Base-by-base conservation (phyloP, 116 monocot species). In the Posidonia oceanica region DNA sequence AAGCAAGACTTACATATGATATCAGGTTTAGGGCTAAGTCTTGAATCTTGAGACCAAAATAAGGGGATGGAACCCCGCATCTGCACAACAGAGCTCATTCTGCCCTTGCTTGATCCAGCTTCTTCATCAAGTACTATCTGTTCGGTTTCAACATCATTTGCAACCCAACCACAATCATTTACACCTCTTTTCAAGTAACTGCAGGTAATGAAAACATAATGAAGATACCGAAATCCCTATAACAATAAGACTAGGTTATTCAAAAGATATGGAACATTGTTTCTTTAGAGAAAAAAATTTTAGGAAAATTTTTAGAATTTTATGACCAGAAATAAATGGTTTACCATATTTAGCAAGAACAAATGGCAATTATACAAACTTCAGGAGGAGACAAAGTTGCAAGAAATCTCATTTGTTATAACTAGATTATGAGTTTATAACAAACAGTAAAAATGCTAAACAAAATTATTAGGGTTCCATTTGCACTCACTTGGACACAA, bases 111-210 rank as follows among this genome's bases (percentile, higher is more conserved):
- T 40, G 82, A 81, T 36, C 98, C 98, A 75, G 83, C 79, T 78
- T 84, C 98, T 81, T 98, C 98, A 61, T 93, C 98, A 63, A 98
- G 74, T 42, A 98, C 77, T 78, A 98, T 87, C 79, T 98, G 98
- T 67, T 98, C 98, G 58, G 93, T 98, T 83, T 98, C 98, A 61
- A 98, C 98, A 81, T 98, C 98, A 80, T 98, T 98, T 74, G 98
- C 98, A 67, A 98, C 98, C 78, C 90, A 81, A 3, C 98, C 98
- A 48, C 80, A 71, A 78, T 98, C 98, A 78, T 98, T 98, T 37
- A 98, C 98, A 66, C 98, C 98, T 73, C 98, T 82, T 77, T 98
- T 98, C 78, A 98, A 77, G 80, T 88, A 98, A 77, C 98, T 98
- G 75, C 52, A 63, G 60, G 52, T n/a, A 54, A 54, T 6, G 41